Base-by-base conservation (phyloP, 108 stramenopile species). In the Aurantiochytrium sp. region DNA sequence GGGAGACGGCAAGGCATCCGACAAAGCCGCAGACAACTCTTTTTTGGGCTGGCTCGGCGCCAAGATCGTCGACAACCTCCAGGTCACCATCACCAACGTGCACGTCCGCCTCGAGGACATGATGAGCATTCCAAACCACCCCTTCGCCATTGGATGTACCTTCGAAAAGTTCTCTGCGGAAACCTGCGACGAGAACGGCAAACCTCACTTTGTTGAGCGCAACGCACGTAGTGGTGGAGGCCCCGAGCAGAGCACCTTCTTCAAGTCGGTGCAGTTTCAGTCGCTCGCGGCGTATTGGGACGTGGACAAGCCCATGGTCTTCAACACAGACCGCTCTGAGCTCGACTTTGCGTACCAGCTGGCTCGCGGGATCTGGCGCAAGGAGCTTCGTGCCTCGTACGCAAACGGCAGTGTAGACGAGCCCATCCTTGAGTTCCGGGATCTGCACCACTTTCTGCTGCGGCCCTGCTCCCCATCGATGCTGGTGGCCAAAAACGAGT, bases 31-130 rank as follows among this genome's bases (percentile, higher is more conserved):
- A 6, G 45, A 81, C 45, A 6, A 81, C 10, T 48, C 73, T 12
- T 81, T 81, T 1, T 81, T 6, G 73, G 32, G 73, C 45, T 12
- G 73, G 27, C 45, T 81, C n/a, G 73, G 73, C 73, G 73, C 73
- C 2, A 81, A 81, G 24, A 87, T 87, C 50, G 21, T 87, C 21
- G 55, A 87, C 69, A 87, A 87, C 8, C 12, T 87, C 5, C 87
- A 68, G 21, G 88, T 87, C 50, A 87, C 12, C 19, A 30, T 87
- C 1, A 68, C 87, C 3, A 59, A 59, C 27, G 68, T 87, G 12
- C 87, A 87, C 69, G 55, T 87, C 21, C 87, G 87, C 1, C 31
- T 87, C 39, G 87, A 87, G 1, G 87, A 87, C 41, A 36, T 30
- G 36, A 68, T 59, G 27, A 68, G 55, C 27, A 55, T 68, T 17